Base-by-base conservation (phyloP, 345 rosid species). In the Pseudoturritis turrita region DNA sequence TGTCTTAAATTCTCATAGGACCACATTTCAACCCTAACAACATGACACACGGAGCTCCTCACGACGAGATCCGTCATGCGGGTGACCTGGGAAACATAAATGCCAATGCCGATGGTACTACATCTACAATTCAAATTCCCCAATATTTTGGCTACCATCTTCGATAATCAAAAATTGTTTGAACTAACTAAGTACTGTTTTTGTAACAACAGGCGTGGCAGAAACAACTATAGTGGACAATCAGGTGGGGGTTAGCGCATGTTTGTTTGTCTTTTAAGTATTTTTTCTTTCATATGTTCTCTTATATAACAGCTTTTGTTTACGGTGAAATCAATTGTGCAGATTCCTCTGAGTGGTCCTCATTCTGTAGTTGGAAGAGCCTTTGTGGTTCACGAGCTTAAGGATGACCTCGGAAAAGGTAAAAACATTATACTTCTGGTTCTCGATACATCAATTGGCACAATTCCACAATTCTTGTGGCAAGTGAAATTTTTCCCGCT, bases 71-170 rank as follows among this genome's bases (percentile, higher is more conserved):
- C 81, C 93, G 99, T 68, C 99, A 91, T 88, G 99, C 96, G 93
- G 99, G 99, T 56, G 99, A 95, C 99, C 96, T 95, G 99, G 99
- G 99, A 91, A 95, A 95, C 96, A 85, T 95, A 81, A 53, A 67
- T 84, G 99, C 97, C 81, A 85, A 86, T 22, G 96, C 93, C 21
- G 86, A 91, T 65, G 99, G 99, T 94, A 83, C 26, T 39, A 19
- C 62, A 46, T 58, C 44, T 22, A 62, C 72, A 0, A 4, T 49
- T 50, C 25, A 2, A 11, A 49, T 65, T 81, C 22, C 35, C 1
- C 28, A 23, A 8, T 13, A 6, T 62, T 45, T 65, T 63, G 36
- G 3, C 52, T 33, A 4, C 12, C 4, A 29, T 33, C 26, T 75
- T 76, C 3, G 1, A 18, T 19, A 8, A 26, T 40, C 22, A 3